Evolutionary conservation across 257 asterid species (phyloP), one percentile per base, ranked within the genome.

Genomic region (Solanum chaucha): DNA sequence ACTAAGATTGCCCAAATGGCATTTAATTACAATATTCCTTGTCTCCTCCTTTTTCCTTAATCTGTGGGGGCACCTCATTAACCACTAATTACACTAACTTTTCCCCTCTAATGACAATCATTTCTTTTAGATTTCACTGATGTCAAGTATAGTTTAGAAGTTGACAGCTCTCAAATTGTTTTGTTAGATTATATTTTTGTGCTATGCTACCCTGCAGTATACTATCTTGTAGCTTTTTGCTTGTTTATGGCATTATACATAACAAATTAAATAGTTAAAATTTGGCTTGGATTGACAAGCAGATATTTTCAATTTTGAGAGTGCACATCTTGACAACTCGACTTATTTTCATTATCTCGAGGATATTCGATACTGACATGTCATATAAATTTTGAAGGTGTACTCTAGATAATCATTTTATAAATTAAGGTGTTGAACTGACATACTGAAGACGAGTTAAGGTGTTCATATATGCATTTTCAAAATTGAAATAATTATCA

Each of bases 101-200:
- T 30, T 61, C 86, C 36, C 48, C 15, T 83, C 40, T 68, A 24
- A 58, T 64, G 87, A 87, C 70, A 88, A 88, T 80, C 67, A 86
- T 88, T 84, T 91, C 83, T 87, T 64, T 35, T 78, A 72, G 88
- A 87, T 87, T 85, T 82, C 85, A 81, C 85, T 92, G 93, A 93
- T 90, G 95, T 91, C 92, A 91, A 92, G 90, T 91, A 85, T 77
- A 89, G 92, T 77, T 86, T 10, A 65, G 88, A 77, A 90, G 87
- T 88, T 87, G 93, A 91, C 95, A 85, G 75, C 89, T 90, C 93
- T 94, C 65, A 86, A 88, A 88, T 28, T 55, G 12, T 86, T 48
- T n/a, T 32, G 48, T 46, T 8, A 48, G 28, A 81, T 48, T 48
- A 30, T 61, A 58, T 72, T 38, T 67, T 34, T 41, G 32, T 86